Percentiles rank a stretch among this genome's conserved stretches.
Conservation (phyloP, 176 grass and related monocot species). For the Avena eriantha region DNA sequence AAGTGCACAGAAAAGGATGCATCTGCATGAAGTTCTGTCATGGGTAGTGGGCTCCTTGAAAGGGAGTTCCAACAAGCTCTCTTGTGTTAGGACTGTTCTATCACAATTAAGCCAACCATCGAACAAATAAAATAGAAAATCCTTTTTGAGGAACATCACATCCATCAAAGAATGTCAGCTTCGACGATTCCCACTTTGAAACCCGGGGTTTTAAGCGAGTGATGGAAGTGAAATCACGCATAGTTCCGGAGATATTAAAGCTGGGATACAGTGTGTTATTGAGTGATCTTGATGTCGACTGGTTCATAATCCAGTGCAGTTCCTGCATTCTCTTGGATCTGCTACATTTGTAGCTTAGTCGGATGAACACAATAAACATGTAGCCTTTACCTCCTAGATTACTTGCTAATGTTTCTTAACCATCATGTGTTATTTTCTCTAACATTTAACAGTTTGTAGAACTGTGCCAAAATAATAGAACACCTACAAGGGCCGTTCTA, state of each 20-base stretch:
- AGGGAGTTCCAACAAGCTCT: too few species aligned
- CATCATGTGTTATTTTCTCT: not conserved
- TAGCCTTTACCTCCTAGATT: slow-evolving; percentile 6
- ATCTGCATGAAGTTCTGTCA: too few species aligned
- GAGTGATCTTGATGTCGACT: slow-evolving; percentile 91
- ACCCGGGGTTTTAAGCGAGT: slow-evolving; percentile 85
- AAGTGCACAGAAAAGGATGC: too few species aligned
- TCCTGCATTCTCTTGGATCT: slow-evolving; percentile 69
- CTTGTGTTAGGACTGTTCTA: too few species aligned
- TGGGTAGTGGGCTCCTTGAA: too few species aligned
- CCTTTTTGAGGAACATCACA: too few species aligned
- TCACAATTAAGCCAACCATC: too few species aligned
- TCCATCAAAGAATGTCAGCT: slow-evolving; percentile 69
- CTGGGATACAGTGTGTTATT: slow-evolving; percentile 83
- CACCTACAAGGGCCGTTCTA: too few species aligned
- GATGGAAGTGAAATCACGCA: slow-evolving; percentile 91
- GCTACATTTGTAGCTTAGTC: slow-evolving; percentile 72
- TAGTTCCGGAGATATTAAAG: slow-evolving; percentile 81
- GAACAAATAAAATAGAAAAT: too few species aligned
- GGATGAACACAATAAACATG: slow-evolving; percentile 86
- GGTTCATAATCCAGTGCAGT: slow-evolving; percentile 74
- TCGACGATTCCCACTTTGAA: slow-evolving; percentile 85
- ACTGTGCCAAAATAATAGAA: too few species aligned
- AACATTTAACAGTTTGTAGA: too few species aligned
- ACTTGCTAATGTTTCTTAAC: not conserved